phyloP scores from a whole-genome alignment of 768 basidiomycete species.

The Roridomyces roridus region DNA sequence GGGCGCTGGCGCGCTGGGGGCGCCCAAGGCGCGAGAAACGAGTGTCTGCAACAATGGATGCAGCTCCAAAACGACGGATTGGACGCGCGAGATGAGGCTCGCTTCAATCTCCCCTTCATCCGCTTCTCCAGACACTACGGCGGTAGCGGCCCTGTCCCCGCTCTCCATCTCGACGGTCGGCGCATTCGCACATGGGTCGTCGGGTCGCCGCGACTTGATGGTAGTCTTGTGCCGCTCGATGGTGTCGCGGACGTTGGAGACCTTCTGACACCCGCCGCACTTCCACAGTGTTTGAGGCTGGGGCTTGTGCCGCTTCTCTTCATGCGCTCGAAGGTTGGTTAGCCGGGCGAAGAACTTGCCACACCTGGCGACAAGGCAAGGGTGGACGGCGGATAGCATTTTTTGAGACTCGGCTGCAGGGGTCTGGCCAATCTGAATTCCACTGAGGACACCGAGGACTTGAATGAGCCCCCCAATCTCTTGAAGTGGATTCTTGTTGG shows the following conservation, averaged over 20 bases:
- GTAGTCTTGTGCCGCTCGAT: slow-evolving; percentile 80
- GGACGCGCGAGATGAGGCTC: slow-evolving; percentile 53
- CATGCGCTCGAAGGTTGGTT: slow-evolving; percentile 74
- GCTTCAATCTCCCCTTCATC: slow-evolving; percentile 71
- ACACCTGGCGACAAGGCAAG: slow-evolving; percentile 72
- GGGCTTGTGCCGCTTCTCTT: slow-evolving; percentile 79
- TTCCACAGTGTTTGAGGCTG: slow-evolving; percentile 79
- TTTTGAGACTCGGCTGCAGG: slow-evolving; percentile 48
- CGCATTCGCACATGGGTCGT: slow-evolving; percentile 61
- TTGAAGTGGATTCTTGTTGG: slow-evolving; percentile 64
- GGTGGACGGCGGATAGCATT: slow-evolving; percentile 80
- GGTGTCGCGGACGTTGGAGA: slow-evolving; percentile 80
- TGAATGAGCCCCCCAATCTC: slow-evolving; percentile 85
- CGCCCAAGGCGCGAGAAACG: slow-evolving; percentile 65
- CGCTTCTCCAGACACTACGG: slow-evolving; percentile 43
- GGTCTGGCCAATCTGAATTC: slow-evolving; percentile 66
- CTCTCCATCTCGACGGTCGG: slow-evolving; percentile 72
- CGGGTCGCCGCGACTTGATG: slow-evolving; percentile 55
- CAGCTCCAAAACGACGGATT: slow-evolving; percentile 57
- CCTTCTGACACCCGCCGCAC: slow-evolving; percentile 74
- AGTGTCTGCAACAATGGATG: slow-evolving; percentile 62
- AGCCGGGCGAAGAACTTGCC: slow-evolving; percentile 73
- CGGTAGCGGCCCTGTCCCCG: slow-evolving; percentile 39
- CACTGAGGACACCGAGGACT: slow-evolving; percentile 80
- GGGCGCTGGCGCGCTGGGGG: no score